Evolutionary conservation across 148 eudicot genomes (phyloP).

Genomic region (Chenopodium quinoa): DNA sequence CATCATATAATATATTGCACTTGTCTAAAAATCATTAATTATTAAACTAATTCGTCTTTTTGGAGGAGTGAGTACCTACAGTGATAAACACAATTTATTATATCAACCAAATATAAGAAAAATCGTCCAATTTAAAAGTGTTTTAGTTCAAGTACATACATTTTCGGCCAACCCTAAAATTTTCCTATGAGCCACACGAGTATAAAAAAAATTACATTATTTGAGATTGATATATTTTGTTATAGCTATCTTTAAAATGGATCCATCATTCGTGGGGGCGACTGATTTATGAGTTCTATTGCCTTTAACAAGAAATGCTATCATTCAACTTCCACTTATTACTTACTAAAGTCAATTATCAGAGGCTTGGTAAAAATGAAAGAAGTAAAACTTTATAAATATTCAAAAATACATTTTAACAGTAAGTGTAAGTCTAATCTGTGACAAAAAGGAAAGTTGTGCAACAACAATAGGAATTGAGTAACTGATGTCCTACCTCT

Average conservation of each 20-base stretch:
- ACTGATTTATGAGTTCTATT: background rate
- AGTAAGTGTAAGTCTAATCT: background rate
- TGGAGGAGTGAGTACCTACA: too few species aligned
- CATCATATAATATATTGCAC: too few species aligned
- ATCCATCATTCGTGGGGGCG: background rate
- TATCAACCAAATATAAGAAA: too few species aligned
- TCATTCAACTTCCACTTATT: background rate
- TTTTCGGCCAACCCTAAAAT: too few species aligned
- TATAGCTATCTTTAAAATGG: too few species aligned
- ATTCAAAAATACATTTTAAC: background rate
- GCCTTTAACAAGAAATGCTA: background rate
- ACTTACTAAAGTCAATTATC: background rate
- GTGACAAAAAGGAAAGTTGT: constrained; percentile 14
- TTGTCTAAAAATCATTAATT: too few species aligned
- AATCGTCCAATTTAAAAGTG: too few species aligned
- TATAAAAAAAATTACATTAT: too few species aligned
- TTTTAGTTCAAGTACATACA: too few species aligned
- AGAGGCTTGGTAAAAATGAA: background rate
- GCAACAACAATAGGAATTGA: background rate
- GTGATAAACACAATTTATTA: too few species aligned
- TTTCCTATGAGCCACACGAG: too few species aligned
- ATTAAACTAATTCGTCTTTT: too few species aligned
- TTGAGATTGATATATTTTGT: background rate
- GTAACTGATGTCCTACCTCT: constrained; percentile 9
- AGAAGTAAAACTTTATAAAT: background rate